Conservation (phyloP, 2,329 filamentous ascomycete species). For the Fusarium foetens region DNA sequence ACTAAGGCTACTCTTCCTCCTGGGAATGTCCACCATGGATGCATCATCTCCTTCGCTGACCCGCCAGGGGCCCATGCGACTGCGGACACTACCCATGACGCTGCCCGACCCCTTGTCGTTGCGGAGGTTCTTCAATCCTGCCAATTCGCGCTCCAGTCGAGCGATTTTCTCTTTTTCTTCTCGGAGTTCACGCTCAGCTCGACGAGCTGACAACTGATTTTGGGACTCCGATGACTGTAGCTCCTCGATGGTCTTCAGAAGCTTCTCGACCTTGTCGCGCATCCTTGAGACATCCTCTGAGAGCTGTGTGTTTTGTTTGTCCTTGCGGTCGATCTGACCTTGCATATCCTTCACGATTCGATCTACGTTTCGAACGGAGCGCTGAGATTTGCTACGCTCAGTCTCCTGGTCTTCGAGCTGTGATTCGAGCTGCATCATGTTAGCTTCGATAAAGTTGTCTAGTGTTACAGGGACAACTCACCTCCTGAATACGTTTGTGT, state of each 20-base stretch:
- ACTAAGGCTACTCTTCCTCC: slow-evolving; percentile 73
- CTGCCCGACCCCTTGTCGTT: slow-evolving; percentile 65
- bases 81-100: slow-evolving; percentile 60
- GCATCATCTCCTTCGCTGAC: slow-evolving; percentile 55
- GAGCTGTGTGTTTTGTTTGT: slow-evolving; percentile 84
- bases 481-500: slow-evolving; percentile 94
- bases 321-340: slow-evolving; percentile 89
- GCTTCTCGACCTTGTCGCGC: slow-evolving; percentile 89
- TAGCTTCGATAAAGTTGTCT: slow-evolving; percentile 25
- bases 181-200: slow-evolving; percentile 88
- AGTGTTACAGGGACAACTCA: slow-evolving; percentile 57
- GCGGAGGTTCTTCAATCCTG: slow-evolving; percentile 81
- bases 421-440: slow-evolving; percentile 75
- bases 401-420: slow-evolving; percentile 86
- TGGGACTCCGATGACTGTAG: slow-evolving; percentile 87
- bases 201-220: slow-evolving; percentile 81
- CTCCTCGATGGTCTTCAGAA: slow-evolving; percentile 92
- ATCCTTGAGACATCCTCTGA: slow-evolving; percentile 85
- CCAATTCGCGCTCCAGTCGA: slow-evolving; percentile 87
- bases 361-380: slow-evolving; percentile 91
- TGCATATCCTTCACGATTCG: slow-evolving; percentile 94
- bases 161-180: slow-evolving; percentile 87
- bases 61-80: slow-evolving; percentile 49
- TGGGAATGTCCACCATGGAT: slow-evolving; percentile 63
- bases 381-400: slow-evolving; percentile 81